Evolutionary conservation across 352 stramenopile species (phyloP).

Genomic region (Pythium sukuiense): DNA sequence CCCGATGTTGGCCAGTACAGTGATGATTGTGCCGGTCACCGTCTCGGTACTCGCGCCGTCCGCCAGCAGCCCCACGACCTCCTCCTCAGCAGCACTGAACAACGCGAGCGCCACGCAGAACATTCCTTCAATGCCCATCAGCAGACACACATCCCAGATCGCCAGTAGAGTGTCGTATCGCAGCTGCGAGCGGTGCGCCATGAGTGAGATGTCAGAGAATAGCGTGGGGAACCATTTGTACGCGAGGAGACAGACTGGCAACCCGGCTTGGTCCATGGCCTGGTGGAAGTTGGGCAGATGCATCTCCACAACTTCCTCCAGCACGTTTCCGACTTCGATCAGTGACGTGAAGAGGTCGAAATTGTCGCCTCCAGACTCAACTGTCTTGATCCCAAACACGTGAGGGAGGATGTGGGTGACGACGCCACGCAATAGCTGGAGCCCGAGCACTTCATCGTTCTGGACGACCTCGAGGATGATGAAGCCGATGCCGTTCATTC

Average conservation of each 20-base stretch:
- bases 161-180: slow-evolving; percentile 73
- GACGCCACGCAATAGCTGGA: slow-evolving; percentile 64
- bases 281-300: slow-evolving; percentile 64
- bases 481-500: slow-evolving; percentile 84
- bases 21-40: slow-evolving; percentile 63
- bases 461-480: slow-evolving; percentile 66
- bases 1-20: slow-evolving; percentile 43
- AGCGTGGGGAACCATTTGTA: slow-evolving; percentile 90
- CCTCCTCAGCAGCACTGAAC: slow-evolving; percentile 60
- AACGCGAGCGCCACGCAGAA: slow-evolving; percentile 73
- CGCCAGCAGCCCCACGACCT: slow-evolving; percentile 42
- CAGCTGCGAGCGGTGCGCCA: slow-evolving; percentile 68
- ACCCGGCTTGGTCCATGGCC: slow-evolving; percentile 50
- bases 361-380: slow-evolving; percentile 40
- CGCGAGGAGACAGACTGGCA: slow-evolving; percentile 76
- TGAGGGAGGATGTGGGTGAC: slow-evolving; percentile 68
- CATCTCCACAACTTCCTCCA: slow-evolving; percentile 73
- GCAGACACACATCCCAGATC: slow-evolving; percentile 79
- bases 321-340: slow-evolving; percentile 61
- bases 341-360: slow-evolving; percentile 76
- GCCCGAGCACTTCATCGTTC: slow-evolving; percentile 52
- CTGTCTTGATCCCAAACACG: slow-evolving; percentile 67
- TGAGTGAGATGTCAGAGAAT: slow-evolving; percentile 83
- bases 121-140: slow-evolving; percentile 80
- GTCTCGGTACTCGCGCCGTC: slow-evolving; percentile 54